A percentile compares a stretch with the other conserved stretches of the same genome.
Evolutionary conservation across 495 filamentous ascomycete genomes (phyloP).

Genomic region (Clohesyomyces aquaticus): DNA sequence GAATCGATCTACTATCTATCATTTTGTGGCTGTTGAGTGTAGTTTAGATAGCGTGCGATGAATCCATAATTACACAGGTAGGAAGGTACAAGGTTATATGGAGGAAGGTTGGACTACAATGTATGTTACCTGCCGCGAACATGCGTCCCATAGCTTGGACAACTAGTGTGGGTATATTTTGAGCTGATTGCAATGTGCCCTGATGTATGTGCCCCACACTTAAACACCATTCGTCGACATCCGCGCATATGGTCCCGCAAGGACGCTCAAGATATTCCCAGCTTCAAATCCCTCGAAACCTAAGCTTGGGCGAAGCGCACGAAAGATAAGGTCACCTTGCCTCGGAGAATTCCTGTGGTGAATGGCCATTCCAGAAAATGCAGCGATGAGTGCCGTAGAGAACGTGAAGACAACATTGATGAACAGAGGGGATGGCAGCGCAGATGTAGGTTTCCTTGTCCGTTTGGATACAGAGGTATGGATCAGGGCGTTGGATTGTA

Average conservation of each 20-base stretch:
- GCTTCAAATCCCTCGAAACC: constrained; percentile 25
- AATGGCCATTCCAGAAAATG: constrained; percentile 26
- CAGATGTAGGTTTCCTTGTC: constrained; percentile 8
- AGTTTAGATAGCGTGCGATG: too few species aligned
- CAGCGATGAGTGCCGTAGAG: constrained; percentile 13
- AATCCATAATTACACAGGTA: too few species aligned
- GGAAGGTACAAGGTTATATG: too few species aligned
- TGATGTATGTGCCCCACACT: neutral
- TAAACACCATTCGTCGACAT: neutral
- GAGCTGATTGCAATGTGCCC: neutral
- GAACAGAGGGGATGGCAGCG: constrained; percentile 29
- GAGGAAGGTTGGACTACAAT: too few species aligned
- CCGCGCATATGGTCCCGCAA: constrained; percentile 12
- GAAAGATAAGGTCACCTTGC: constrained; percentile 33
- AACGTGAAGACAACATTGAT: constrained; percentile 19
- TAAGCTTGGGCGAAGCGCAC: constrained; percentile 17
- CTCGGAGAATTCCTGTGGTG: constrained; percentile 25
- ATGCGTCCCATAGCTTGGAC: too few species aligned
- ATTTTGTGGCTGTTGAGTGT: too few species aligned
- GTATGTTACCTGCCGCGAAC: too few species aligned
- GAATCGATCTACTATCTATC: too few species aligned
- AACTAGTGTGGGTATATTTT: neutral
- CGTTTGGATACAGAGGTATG: neutral
- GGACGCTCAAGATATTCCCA: constrained; percentile 16
- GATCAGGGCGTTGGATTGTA: neutral